Conservation (phyloP, 371 early-diverging fungal species). For the Actinomortierella wolfii region DNA sequence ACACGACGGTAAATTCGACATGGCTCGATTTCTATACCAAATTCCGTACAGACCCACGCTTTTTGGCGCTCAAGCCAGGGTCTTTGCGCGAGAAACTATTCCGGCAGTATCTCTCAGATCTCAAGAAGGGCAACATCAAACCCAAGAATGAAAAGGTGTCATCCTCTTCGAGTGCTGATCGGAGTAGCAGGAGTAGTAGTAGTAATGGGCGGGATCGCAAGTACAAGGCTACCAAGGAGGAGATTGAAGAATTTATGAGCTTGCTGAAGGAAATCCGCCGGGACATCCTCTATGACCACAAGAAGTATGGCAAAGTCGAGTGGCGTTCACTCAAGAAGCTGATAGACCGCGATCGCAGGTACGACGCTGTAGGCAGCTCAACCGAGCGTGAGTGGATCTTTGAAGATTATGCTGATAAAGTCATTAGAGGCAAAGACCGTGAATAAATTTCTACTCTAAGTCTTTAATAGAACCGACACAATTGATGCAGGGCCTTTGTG, state of each 20-base stretch:
- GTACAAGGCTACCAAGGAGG: constrained; percentile 37
- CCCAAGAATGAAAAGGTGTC: constrained; percentile 1
- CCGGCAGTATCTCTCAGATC: constrained; percentile 35
- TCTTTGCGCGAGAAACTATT: constrained; percentile 38
- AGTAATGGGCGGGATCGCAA: constrained; percentile 9
- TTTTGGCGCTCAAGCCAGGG: constrained; percentile 35
- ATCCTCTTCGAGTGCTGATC: constrained; percentile 9
- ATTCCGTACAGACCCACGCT: constrained; percentile 35
- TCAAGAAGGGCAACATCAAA: constrained; percentile 36
- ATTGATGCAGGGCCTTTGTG: too few species aligned
- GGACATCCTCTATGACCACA: constrained; percentile 41
- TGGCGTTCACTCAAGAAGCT: constrained; percentile 42
- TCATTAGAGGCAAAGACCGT: constrained; percentile 11
- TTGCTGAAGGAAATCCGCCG: constrained; percentile 37
- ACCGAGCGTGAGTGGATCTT: constrained; percentile 41
- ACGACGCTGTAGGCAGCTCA: constrained; percentile 44
- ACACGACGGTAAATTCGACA: constrained; percentile 39
- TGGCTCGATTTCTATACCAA: constrained; percentile 47
- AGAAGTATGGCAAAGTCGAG: constrained; percentile 33
- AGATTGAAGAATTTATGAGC: constrained; percentile 41
- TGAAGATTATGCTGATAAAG: constrained; percentile 38
- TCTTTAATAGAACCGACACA: too few species aligned
- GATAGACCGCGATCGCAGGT: constrained; percentile 41
- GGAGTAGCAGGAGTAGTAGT: background rate
- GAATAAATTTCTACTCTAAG: background rate